Evolutionary conservation across 2,329 filamentous ascomycete species (phyloP).

Genomic region (Aspergillus bombycis): DNA sequence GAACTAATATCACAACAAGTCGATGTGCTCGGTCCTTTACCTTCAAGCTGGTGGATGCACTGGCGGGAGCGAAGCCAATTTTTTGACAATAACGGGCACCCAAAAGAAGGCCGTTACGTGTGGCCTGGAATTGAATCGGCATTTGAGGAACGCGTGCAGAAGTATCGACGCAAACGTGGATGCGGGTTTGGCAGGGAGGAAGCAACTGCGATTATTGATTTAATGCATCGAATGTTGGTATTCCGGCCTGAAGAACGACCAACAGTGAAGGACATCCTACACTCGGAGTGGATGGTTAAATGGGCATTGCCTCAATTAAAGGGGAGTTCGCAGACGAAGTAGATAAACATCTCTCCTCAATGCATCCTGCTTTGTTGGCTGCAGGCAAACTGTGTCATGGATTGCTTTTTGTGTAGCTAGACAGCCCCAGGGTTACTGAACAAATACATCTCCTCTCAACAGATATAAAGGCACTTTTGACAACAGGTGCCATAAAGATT

Average conservation of each 20-base stretch:
- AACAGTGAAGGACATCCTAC: conserved; percentile 33
- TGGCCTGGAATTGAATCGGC: conserved; percentile 14
- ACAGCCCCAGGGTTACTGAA: too few species aligned
- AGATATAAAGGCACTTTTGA: too few species aligned
- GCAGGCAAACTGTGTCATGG: too few species aligned
- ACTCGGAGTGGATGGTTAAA: conserved; percentile 40
- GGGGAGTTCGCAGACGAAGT: background rate
- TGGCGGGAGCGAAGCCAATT: conserved; percentile 19
- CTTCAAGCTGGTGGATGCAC: conserved; percentile 19
- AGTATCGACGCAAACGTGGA: conserved; percentile 16
- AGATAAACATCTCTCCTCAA: background rate
- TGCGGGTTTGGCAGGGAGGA: conserved; percentile 26
- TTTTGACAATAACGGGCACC: conserved; percentile 21
- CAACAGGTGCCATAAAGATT: too few species aligned
- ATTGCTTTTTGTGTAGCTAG: too few species aligned
- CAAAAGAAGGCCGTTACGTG: conserved; percentile 10
- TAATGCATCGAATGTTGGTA: conserved; percentile 36
- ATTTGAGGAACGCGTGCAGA: conserved; percentile 19
- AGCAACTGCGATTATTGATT: conserved; percentile 28
- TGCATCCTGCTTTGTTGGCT: too few species aligned
- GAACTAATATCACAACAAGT: conserved; percentile 25
- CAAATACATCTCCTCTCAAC: too few species aligned
- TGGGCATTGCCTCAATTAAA: conserved; percentile 32
- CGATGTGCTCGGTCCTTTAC: conserved; percentile 27
- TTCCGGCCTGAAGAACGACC: conserved; percentile 33